These are phyloP conservation scores for Parathielavia appendiculata DNA, from an alignment of 495 filamentous ascomycete genomes.

Conservation along the genomic window DNA sequence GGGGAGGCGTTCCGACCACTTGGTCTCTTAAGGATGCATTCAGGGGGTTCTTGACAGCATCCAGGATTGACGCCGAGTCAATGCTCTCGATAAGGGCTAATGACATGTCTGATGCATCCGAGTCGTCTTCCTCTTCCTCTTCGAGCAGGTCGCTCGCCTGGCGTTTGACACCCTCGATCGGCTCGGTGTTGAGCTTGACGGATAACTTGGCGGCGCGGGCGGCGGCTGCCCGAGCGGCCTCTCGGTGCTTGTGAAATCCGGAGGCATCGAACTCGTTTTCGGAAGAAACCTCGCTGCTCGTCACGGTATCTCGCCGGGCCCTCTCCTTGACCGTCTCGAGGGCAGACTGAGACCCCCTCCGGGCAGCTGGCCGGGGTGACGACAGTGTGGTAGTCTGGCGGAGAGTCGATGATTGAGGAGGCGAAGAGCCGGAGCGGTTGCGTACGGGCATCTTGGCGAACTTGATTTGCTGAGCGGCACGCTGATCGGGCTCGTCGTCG, in stretches of 20 bases:
- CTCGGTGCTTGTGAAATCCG: slow-evolving; percentile 56
- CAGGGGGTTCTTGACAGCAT: slow-evolving; percentile 45
- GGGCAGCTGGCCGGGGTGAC: slow-evolving; percentile 31
- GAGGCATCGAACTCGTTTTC: slow-evolving; percentile 78
- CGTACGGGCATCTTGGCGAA: slow-evolving; percentile 94
- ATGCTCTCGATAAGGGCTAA: slow-evolving; percentile 51
- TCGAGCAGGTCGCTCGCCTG: slow-evolving; percentile 52
- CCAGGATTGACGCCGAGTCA: slow-evolving; percentile 50
- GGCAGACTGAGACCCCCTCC: slow-evolving; percentile 71
- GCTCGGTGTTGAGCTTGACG: slow-evolving; percentile 44
- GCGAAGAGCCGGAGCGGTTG: slow-evolving; percentile 79
- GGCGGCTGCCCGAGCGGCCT: slow-evolving; percentile 36
- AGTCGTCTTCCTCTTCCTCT: slow-evolving; percentile 56
- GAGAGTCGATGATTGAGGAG: slow-evolving; percentile 58
- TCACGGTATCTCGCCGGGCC: slow-evolving; percentile 75
- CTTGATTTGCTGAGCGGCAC: slow-evolving; percentile 74
- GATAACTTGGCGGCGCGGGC: slow-evolving; percentile 35
- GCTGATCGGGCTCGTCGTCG: slow-evolving; percentile 76
- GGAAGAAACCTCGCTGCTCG: slow-evolving; percentile 87
- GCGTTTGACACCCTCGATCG: slow-evolving; percentile 37
- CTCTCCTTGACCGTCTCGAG: slow-evolving; percentile 70
- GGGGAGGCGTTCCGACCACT: slow-evolving; percentile 51
- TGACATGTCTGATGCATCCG: slow-evolving; percentile 51
- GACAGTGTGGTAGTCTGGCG: slow-evolving; percentile 40
- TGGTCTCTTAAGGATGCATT: slow-evolving; percentile 45